A percentile compares a stretch with the other conserved stretches of the same genome.
phyloP scores from a whole-genome alignment of 2,329 filamentous ascomycete species.

The Basipetospora chlamydospora region DNA sequence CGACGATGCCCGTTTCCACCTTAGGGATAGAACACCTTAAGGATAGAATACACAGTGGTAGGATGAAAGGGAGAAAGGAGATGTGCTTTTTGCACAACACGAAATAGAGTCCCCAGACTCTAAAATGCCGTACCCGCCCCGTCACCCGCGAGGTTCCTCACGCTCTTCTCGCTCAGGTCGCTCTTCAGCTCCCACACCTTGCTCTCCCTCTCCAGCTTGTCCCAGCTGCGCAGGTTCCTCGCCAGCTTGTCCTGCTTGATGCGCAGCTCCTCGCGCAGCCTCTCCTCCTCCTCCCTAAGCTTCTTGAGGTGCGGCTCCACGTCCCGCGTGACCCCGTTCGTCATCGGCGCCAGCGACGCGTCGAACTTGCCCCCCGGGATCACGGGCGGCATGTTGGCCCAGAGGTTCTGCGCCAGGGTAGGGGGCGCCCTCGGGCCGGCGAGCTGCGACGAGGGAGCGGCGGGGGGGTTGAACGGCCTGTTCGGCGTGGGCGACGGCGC shows the following conservation, averaged over 20 bases:
- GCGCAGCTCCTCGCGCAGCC: conserved; percentile 36
- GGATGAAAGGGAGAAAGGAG: background rate
- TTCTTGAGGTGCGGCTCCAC: conserved; percentile 38
- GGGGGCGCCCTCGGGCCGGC: conserved; percentile 18
- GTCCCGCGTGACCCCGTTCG: conserved; percentile 33
- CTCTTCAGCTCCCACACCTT: conserved; percentile 39
- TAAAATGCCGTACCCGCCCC: conserved; percentile 40
- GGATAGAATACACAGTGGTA: too few relatives aligned
- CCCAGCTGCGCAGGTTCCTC: conserved; percentile 37
- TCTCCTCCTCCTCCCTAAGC: conserved; percentile 43
- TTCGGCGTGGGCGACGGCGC: conserved; percentile 21
- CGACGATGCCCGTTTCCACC: too few relatives aligned
- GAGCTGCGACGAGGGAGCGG: conserved; percentile 29
- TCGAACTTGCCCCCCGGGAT: conserved; percentile 41
- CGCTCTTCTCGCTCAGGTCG: conserved; percentile 39
- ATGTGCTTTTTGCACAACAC: background rate
- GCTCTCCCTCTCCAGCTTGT: conserved; percentile 38
- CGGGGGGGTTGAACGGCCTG: conserved; percentile 42
- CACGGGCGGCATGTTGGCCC: conserved; percentile 34
- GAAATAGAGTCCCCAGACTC: background rate
- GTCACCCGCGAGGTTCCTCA: conserved; percentile 42
- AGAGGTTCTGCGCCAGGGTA: conserved; percentile 35
- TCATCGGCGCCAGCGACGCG: conserved; percentile 26
- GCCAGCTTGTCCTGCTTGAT: conserved; percentile 39
- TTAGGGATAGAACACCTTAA: too few relatives aligned